phyloP scores from a whole-genome alignment of 2,329 filamentous ascomycete genomes.

The Talaromyces verruculosus region DNA sequence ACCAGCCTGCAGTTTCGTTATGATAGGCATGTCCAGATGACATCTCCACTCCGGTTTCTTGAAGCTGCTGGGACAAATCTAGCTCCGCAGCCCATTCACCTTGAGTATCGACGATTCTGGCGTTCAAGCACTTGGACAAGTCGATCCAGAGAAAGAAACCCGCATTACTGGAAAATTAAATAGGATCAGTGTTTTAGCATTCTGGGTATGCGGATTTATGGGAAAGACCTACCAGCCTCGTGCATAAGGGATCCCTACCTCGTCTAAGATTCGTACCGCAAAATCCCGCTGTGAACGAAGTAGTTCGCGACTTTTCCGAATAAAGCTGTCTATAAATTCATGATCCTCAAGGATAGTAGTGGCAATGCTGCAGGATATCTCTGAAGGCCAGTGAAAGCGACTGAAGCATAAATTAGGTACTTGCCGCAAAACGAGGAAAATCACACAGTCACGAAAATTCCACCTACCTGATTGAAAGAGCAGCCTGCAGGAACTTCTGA shows the following conservation, averaged over 20 bases:
- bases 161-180: constrained; percentile 37
- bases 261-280: constrained; percentile 35
- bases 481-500: constrained; percentile 27
- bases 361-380: constrained; percentile 33
- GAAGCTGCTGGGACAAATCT: constrained; percentile 46
- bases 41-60: constrained; percentile 52
- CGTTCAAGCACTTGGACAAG: constrained; percentile 29
- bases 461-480: constrained; percentile 25
- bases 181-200: background rate
- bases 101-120: background rate
- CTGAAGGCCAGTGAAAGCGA: constrained; percentile 31
- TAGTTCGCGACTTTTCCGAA: constrained; percentile 26
- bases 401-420: constrained; percentile 18
- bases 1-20: constrained; percentile 52
- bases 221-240: constrained; percentile 30
- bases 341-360: constrained; percentile 34
- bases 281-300: constrained; percentile 33
- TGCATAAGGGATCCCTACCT: constrained; percentile 41
- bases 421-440: background rate
- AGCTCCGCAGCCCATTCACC: constrained; percentile 42
- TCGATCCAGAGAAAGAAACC: constrained; percentile 51
- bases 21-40: constrained; percentile 48
- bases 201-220: background rate
- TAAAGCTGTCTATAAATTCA: constrained; percentile 38
- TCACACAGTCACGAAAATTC: background rate